Percentiles rank a stretch among this genome's conserved stretches.
Evolutionary conservation across 495 filamentous ascomycete species (phyloP).

Genomic region (Penicillium coprophilum): DNA sequence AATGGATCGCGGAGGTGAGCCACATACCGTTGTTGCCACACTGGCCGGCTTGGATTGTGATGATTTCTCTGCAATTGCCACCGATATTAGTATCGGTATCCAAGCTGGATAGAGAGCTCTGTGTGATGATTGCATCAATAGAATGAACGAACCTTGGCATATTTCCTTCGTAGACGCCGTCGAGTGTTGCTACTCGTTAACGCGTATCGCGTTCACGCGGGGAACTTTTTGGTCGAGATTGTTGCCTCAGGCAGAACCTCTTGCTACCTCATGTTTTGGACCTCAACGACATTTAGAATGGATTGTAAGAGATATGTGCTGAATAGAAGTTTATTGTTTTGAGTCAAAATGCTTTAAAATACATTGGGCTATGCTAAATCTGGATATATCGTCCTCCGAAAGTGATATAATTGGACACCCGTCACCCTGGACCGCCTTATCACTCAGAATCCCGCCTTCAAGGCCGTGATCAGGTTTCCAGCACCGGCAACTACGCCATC

Average conservation of each 20-base stretch:
- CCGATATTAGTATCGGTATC: constrained; percentile 1
- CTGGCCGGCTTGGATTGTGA: constrained; percentile 97
- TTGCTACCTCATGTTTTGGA: constrained; percentile 5
- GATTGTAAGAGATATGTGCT: not conserved
- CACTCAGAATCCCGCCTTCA: constrained; percentile 42
- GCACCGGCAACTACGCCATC: constrained; percentile 84
- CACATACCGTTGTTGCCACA: constrained; percentile 96
- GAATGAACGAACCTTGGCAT: constrained; percentile 45
- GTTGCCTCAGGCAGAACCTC: constrained; percentile 35
- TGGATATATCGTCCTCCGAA: not conserved
- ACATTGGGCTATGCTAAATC: not conserved
- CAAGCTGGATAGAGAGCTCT: too few species aligned
- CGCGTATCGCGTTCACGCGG: constrained; percentile 45
- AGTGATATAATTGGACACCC: not conserved
- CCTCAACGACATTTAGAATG: constrained; percentile 15
- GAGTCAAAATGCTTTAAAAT: not conserved
- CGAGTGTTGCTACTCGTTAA: constrained; percentile 32
- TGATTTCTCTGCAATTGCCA: constrained; percentile 77
- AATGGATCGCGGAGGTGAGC: constrained; percentile 16
- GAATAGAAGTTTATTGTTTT: not conserved
- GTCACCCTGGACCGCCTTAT: not conserved
- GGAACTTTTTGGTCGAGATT: constrained; percentile 29
- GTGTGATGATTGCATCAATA: not conserved
- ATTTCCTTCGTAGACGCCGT: constrained; percentile 27
- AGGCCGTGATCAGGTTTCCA: constrained; percentile 57